Conservation (phyloP, 1,284 basidiomycete species). For the Megacollybia platyphylla region DNA sequence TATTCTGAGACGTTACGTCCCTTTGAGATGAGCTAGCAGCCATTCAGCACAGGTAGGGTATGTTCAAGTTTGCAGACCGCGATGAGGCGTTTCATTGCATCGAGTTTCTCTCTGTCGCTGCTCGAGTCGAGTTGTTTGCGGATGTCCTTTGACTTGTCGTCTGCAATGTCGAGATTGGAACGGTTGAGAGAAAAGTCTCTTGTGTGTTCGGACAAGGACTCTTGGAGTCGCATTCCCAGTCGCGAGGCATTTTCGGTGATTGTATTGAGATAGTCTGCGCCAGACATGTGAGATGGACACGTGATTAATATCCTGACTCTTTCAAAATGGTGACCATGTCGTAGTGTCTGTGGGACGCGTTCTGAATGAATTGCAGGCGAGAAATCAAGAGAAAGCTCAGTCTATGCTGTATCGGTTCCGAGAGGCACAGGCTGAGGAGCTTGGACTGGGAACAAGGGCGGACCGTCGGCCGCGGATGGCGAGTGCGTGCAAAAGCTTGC, state of each 20-base stretch:
- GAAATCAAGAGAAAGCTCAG: slow-evolving; percentile 96
- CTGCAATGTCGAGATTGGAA: slow-evolving; percentile 54
- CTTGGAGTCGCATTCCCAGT: slow-evolving; percentile 67
- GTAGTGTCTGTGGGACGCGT: background rate
- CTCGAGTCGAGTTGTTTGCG: slow-evolving; percentile 76
- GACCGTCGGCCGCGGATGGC: slow-evolving; percentile 87
- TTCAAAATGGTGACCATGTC: too few species aligned
- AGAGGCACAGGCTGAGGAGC: slow-evolving; percentile 90
- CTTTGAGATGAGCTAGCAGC: slow-evolving; percentile 78
- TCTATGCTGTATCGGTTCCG: slow-evolving; percentile 99
- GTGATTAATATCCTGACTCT: too few species aligned
- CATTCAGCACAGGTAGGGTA: background rate
- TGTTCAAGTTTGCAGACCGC: slow-evolving; percentile 44
- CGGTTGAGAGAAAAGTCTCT: slow-evolving; percentile 24
- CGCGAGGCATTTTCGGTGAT: slow-evolving; percentile 71
- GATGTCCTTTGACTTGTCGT: slow-evolving; percentile 70
- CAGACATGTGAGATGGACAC: too few species aligned
- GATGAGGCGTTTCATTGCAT: slow-evolving; percentile 88
- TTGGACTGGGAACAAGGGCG: slow-evolving; percentile 73
- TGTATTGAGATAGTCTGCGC: slow-evolving; percentile 43
- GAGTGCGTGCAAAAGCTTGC: slow-evolving; percentile 77
- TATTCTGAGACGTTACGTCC: slow-evolving; percentile 84
- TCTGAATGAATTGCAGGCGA: slow-evolving; percentile 42
- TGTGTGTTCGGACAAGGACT: slow-evolving; percentile 64
- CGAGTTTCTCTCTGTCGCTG: slow-evolving; percentile 79